Evolutionary conservation across 2,329 filamentous ascomycete species (phyloP), one percentile per base, ranked within the genome.

Genomic region (Diplodia scrobiculata): DNA sequence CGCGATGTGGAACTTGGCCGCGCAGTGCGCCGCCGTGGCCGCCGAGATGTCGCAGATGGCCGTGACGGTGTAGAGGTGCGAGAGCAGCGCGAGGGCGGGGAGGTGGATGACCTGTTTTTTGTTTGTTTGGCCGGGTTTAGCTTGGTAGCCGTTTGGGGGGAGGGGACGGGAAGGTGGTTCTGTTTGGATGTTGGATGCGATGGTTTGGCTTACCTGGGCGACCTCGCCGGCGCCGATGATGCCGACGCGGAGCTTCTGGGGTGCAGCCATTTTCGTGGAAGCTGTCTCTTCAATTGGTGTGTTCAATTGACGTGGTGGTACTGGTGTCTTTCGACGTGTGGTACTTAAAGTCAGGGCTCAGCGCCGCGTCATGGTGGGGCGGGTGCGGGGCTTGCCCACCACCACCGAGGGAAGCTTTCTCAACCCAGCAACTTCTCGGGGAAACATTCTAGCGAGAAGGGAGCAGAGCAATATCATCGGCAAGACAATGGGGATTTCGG

Each of bases 11-110:
- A 78, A 76, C 63, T 79, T 79, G 29, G 68, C 65, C 5, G 74
- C 71, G 71, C 80, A 81, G 71, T 82, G 79, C 2, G 69, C 52
- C 32, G 80, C 69, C 0, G 78, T 74, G 45, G 78, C 68, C n/a
- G 71, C 59, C 0, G 84, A 86, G 11, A 83, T 76, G 67, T 86
- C 83, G 73, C 84, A 85, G 50, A 87, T 75, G 67, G 80, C 79
- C 0, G 78, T 81, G 38, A 81, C 77, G 2, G 72, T 73, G 75
- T 79, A 87, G 34, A 79, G 74, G 36, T 79, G 69, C 67, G 78
- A 74, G 54, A 85, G 73, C 29, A 78, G 76, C 2, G 21, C 32
- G 52, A 63, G 63, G 36, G 27, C 47, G 64, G 67, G 66, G 67
- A 71, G 48, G 54, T 65, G 38, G 69, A 71, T 63, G 59, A 67